Evolutionary conservation across 306 rosid species (phyloP).

Genomic region (Inga oerstediana): DNA sequence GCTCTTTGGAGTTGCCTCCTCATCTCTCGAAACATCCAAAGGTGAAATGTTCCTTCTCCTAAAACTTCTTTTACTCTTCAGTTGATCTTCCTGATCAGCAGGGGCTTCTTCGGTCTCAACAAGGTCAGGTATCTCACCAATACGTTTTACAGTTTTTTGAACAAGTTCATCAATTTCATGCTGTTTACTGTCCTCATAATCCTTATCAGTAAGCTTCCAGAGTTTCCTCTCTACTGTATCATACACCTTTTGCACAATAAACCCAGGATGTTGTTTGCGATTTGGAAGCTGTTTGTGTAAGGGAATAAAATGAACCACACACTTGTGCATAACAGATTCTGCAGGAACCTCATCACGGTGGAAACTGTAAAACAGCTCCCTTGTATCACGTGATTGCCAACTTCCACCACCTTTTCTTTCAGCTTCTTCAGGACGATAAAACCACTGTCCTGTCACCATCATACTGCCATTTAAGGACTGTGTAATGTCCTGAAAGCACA

Average conservation of each 20-base stretch:
- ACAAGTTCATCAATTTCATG: conserved; percentile 86
- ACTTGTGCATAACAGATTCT: conserved; percentile 94
- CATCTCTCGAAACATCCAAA: conserved; percentile 70
- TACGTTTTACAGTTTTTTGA: conserved; percentile 66
- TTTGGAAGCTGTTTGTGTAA: conserved; percentile 79
- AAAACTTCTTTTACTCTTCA: conserved; percentile 60
- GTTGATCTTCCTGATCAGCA: conserved; percentile 62
- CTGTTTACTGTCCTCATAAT: conserved; percentile 79
- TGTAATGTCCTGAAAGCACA: conserved; percentile 67
- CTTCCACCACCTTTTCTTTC: conserved; percentile 79
- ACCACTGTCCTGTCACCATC: conserved; percentile 92
- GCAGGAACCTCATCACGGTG: conserved; percentile 97
- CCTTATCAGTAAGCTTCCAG: conserved; percentile 91
- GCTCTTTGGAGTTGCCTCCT: conserved; percentile 51
- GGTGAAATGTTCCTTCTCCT: conserved; percentile 73
- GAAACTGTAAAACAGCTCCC: conserved; percentile 95
- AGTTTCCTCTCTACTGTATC: conserved; percentile 91
- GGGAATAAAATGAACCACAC: conserved; percentile 92
- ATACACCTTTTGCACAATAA: conserved; percentile 87
- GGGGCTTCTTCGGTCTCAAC: conserved; percentile 68
- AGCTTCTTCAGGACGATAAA: conserved; percentile 99
- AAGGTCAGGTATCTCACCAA: conserved; percentile 76
- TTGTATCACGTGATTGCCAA: conserved; percentile 92
- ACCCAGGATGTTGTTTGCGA: conserved; percentile 91
- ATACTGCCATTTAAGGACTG: conserved; percentile 59